A percentile compares a stretch with the other conserved stretches of the same genome.
Evolutionary conservation across 2,329 filamentous ascomycete genomes (phyloP).

Genomic region (Fusarium sublunatum): DNA sequence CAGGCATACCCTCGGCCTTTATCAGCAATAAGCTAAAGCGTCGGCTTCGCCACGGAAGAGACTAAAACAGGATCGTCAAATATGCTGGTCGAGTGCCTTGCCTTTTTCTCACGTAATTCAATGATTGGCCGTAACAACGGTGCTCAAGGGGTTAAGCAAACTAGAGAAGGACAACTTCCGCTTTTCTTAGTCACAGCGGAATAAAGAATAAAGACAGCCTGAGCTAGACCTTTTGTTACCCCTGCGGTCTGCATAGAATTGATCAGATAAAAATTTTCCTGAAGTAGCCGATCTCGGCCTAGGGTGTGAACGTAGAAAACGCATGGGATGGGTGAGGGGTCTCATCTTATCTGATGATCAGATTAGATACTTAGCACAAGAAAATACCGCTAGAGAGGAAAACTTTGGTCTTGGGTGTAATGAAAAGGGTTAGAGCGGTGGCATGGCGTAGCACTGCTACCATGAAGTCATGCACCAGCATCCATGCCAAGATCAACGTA

Average conservation of each 20-base stretch:
- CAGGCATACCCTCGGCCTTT: no score
- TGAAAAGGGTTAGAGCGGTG: slow-evolving; percentile 3
- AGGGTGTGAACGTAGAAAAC: not conserved
- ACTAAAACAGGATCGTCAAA: no score
- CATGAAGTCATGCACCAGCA: slow-evolving; percentile 14
- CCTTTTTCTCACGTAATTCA: no score
- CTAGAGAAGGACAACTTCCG: not conserved
- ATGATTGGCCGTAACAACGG: no score
- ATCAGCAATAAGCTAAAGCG: no score
- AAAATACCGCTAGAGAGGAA: slow-evolving; percentile 27
- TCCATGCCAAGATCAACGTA: not conserved
- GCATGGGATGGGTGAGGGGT: slow-evolving; percentile 1
- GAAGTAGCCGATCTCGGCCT: slow-evolving; percentile 33
- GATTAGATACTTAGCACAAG: slow-evolving; percentile 52
- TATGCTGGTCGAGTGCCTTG: no score
- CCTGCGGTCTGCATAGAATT: slow-evolving; percentile 8
- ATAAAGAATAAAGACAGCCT: not conserved
- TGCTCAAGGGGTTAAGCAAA: not conserved
- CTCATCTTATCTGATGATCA: slow-evolving; percentile 60
- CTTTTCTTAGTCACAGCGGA: not conserved
- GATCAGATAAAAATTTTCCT: slow-evolving; percentile 46
- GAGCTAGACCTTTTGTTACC: not conserved
- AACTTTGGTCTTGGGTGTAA: slow-evolving; percentile 6
- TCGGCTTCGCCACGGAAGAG: not conserved
- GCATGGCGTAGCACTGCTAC: slow-evolving; percentile 4